Evolutionary conservation across 805 yeast species (phyloP).

Genomic region (Danielia oregonensis): DNA sequence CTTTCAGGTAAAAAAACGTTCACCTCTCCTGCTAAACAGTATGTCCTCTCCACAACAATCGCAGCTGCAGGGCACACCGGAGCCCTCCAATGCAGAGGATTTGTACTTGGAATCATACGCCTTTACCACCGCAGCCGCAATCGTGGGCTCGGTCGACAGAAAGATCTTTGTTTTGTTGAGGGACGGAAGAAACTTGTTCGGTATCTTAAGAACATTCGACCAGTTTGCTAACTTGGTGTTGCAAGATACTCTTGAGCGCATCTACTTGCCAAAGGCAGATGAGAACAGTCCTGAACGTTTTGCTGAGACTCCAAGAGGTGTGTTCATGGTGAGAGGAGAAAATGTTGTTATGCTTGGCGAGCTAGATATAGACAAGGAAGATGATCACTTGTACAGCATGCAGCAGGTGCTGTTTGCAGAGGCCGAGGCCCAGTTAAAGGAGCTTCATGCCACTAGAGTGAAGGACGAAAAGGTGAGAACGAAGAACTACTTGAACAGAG

Average conservation of each 20-base stretch:
- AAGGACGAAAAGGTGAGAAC: conserved; percentile 43
- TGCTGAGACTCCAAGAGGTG: conserved; percentile 77
- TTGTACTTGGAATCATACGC: conserved; percentile 76
- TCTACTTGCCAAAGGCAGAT: conserved; percentile 48
- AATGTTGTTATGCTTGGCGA: conserved; percentile 93
- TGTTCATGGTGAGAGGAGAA: conserved; percentile 90
- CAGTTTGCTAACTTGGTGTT: conserved; percentile 90
- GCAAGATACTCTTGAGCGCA: conserved; percentile 86
- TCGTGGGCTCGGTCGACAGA: conserved; percentile 80
- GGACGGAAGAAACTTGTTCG: conserved; percentile 85
- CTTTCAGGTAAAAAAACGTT: conserved; percentile 1
- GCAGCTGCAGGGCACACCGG: conserved; percentile 1
- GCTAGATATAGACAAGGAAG: conserved; percentile 84
- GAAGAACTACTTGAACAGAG: conserved; percentile 48
- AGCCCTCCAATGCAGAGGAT: conserved; percentile 38
- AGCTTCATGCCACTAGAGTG: conserved; percentile 28
- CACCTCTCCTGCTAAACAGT: conserved; percentile 1
- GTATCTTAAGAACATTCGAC: conserved; percentile 91
- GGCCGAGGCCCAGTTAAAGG: conserved; percentile 48
- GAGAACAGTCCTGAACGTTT: conserved; percentile 46
- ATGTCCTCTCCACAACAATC: conserved; percentile 7
- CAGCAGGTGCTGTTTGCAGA: conserved; percentile 57
- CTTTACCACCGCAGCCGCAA: conserved; percentile 87
- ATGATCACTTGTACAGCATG: conserved; percentile 55
- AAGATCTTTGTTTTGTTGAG: conserved; percentile 80